These are phyloP conservation scores for Phytophthora tentaculata DNA, from an alignment of 352 stramenopile genomes.

Conservation along the genomic window DNA sequence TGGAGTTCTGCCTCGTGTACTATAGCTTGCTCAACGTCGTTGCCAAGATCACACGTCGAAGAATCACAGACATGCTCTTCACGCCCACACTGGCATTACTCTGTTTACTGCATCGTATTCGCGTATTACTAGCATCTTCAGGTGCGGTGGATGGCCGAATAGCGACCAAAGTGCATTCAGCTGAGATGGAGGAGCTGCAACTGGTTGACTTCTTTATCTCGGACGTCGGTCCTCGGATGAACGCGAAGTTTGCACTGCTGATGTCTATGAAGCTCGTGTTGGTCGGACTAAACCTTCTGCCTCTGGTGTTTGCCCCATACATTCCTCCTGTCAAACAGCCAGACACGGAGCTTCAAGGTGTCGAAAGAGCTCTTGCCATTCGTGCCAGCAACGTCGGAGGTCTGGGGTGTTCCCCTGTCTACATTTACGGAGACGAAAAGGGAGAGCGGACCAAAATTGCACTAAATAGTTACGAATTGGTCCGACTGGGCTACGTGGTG, in stretches of 20 bases:
- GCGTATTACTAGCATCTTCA: conserved; percentile 23
- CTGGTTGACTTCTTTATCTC: conserved; percentile 49
- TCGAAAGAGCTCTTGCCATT: conserved; percentile 38
- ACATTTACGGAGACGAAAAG: conserved; percentile 25
- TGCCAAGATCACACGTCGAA: conserved; percentile 41
- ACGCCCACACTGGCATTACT: conserved; percentile 45
- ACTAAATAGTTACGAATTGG: conserved; percentile 46
- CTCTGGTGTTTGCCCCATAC: conserved; percentile 37
- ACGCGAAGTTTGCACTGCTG: conserved; percentile 40
- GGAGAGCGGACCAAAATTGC: conserved; percentile 14
- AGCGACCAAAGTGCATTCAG: conserved; percentile 31
- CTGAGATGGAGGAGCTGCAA: conserved; percentile 36
- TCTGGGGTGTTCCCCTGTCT: conserved; percentile 31
- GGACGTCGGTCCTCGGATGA: conserved; percentile 33
- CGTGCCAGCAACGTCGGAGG: conserved; percentile 35
- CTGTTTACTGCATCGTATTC: conserved; percentile 43
- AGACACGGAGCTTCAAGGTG: conserved; percentile 20
- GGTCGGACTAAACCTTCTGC: conserved; percentile 43
- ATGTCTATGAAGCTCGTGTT: conserved; percentile 56
- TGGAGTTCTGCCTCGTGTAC: conserved; percentile 45
- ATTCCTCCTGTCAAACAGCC: conserved; percentile 34
- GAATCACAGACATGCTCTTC: conserved; percentile 47
- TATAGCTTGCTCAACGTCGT: conserved; percentile 57
- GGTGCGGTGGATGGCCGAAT: conserved; percentile 41
- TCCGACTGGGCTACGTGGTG: conserved; percentile 45